Evolutionary conservation across 2,329 filamentous ascomycete genomes (phyloP).

Genomic region (Penicillium sumatraense): DNA sequence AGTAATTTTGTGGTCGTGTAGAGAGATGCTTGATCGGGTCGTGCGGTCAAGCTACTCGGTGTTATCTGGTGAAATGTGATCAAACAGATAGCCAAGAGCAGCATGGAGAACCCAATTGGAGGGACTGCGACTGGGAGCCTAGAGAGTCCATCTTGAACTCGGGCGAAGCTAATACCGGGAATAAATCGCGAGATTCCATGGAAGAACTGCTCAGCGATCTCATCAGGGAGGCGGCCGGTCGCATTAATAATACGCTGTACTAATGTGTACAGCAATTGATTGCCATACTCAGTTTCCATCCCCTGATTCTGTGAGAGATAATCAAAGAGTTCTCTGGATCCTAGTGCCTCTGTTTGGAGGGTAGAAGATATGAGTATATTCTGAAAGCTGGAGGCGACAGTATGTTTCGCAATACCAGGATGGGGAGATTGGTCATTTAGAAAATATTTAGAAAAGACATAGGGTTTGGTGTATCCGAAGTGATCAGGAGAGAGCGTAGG

Average conservation of each 20-base stretch:
- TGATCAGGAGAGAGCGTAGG: neutral
- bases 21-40: neutral
- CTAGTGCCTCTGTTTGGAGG: neutral
- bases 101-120: neutral
- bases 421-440: neutral
- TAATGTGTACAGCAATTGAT: neutral
- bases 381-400: neutral
- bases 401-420: neutral
- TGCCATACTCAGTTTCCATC: neutral
- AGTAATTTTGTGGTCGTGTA: conserved; percentile 7
- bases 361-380: neutral
- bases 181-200: conserved; percentile 1
- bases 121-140: neutral
- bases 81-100: conserved; percentile 2
- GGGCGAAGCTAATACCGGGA: conserved; percentile 1
- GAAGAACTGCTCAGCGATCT: conserved; percentile 2
- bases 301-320: neutral
- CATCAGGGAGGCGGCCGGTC: neutral
- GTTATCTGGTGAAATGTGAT: neutral
- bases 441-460: neutral
- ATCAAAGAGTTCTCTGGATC: neutral
- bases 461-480: neutral
- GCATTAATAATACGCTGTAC: neutral
- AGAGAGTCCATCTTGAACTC: neutral
- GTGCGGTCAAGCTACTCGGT: neutral